phyloP scores from a whole-genome alignment of 306 rosid species.

The Prunus mira region DNA sequence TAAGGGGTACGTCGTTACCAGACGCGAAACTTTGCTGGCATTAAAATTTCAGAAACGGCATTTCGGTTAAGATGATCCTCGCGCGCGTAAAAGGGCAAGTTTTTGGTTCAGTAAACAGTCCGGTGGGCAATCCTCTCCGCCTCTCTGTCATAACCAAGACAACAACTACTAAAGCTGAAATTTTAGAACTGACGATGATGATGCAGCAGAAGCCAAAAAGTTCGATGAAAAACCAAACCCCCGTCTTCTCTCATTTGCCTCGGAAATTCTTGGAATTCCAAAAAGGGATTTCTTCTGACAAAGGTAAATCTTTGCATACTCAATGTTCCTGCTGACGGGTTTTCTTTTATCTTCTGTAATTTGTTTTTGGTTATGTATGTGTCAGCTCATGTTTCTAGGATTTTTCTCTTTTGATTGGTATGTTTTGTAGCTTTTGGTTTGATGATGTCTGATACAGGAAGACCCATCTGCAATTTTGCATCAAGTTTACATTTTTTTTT shows the following conservation, averaged over 20 bases:
- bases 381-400: background rate
- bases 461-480: background rate
- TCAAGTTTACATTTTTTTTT: background rate
- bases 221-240: background rate
- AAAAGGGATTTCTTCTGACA: background rate
- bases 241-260: background rate
- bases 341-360: background rate
- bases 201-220: background rate
- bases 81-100: background rate
- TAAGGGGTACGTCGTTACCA: background rate
- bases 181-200: background rate
- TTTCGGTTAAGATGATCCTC: background rate
- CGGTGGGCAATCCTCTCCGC: background rate
- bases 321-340: background rate
- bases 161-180: constrained; percentile 5
- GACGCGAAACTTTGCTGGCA: background rate
- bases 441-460: background rate
- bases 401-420: background rate
- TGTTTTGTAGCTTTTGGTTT: background rate
- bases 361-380: background rate
- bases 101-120: constrained; percentile 1
- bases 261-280: background rate
- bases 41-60: background rate
- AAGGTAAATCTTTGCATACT: constrained; percentile 3
- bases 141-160: background rate